Base-by-base conservation (phyloP, 306 rosid species). In the Vigna unguiculata region DNA sequence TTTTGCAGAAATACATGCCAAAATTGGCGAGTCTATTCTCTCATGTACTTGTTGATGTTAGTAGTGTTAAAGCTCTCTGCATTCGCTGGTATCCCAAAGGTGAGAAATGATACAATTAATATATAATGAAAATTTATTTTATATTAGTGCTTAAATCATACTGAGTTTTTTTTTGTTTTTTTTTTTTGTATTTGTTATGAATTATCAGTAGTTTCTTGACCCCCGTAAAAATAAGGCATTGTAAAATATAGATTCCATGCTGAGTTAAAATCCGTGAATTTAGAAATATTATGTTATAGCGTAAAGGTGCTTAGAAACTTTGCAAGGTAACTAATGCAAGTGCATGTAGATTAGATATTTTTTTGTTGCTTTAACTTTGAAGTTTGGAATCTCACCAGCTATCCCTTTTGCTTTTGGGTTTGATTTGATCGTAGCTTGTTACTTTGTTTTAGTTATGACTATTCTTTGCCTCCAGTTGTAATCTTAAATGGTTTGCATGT, bases 21-120 rank as follows among this genome's bases (percentile, higher is more conserved):
- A 95, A 90, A 57, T 87, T 95, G 86, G 97, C 97, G 36, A 83
- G 84, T 69, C 92, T 92, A 80, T 95, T 95, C 88, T 79, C 99
- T 68, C 99, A 95, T 54, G 98, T 95, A 61, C 73, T 95, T 57
- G 99, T 95, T 41, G 99, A 95, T 76, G 99, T 95, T 80, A 95
- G 99, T 81, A 95, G 99, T 34, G 80, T 95, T 81, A 90, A 84
- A 76, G 93, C 92, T 70, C 87, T 95, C 19, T 95, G 93, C 83
- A 38, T 83, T 49, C 99, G 97, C 76, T 95, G 99, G 99, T 95
- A 79, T 83, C 99, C 97, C 3, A 85, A 6, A 84, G 99, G 99
- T 95, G 83, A 86, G 73, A 49, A 75, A 64, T 57, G 69, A 63
- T 45, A 19, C 19, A 32, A 1, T 75, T 75, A 6, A 2, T 36